Evolutionary conservation across 2,329 filamentous ascomycete genomes (phyloP), one percentile per base, ranked within the genome.

Genomic region (Talaromyces piceae): DNA sequence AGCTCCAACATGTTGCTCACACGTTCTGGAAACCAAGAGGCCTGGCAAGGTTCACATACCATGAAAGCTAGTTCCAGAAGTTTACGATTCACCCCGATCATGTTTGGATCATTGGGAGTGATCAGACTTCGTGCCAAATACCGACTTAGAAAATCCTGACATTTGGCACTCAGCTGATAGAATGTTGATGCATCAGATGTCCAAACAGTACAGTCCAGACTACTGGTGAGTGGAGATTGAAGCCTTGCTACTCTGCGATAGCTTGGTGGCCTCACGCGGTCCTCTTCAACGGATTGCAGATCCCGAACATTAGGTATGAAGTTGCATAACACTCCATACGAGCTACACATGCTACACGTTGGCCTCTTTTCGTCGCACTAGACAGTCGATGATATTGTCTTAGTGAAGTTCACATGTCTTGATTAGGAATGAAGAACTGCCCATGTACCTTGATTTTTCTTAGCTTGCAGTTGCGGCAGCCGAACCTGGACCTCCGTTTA

Each of bases 391-490:
- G n/a, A n/a, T n/a, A n/a, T n/a, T n/a, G n/a, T n/a, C n/a, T n/a
- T n/a, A n/a, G n/a, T n/a, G n/a, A n/a, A n/a, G n/a, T n/a, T n/a
- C n/a, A n/a, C n/a, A n/a, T n/a, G n/a, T n/a, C n/a, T n/a, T n/a
- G n/a, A n/a, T n/a, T n/a, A n/a, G n/a, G n/a, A n/a, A n/a, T n/a
- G n/a, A n/a, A n/a, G n/a, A n/a, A n/a, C n/a, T n/a, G n/a, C n/a
- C n/a, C 22, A 13, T 61, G 2, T 22, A 75, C 75, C 66, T 77
- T 78, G 49, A 78, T 54, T 56, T 76, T 76, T 53, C 76, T 58
- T 4, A 77, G 67, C 59, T 77, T 77, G 62, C 76, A 78, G 56
- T 77, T 78, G 9, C 72, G 69, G 49, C 76, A 78, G 28, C 76
- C 75, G 53, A 63, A 67, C 59, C 73, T 68, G 13, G 74, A 77